Evolutionary conservation across 306 rosid species (phyloP).

Genomic region (Cercis canadensis): DNA sequence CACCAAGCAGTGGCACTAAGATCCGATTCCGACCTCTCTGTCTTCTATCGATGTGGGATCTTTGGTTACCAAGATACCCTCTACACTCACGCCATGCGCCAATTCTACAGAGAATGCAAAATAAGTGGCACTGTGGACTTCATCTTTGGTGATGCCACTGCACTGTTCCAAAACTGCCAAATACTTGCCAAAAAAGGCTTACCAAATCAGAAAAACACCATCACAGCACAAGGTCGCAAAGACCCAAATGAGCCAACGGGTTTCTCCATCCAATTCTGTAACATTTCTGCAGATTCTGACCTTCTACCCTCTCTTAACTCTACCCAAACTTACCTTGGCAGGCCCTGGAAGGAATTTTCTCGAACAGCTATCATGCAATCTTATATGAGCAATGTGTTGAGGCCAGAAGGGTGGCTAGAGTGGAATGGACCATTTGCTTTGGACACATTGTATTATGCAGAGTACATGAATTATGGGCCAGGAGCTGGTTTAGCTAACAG

Average conservation of each 20-base stretch:
- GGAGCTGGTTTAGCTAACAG: slow-evolving; percentile 55
- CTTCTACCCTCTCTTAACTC: slow-evolving; percentile 43
- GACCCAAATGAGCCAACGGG: slow-evolving; percentile 77
- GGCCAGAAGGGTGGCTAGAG: slow-evolving; percentile 85
- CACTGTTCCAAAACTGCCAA: slow-evolving; percentile 67
- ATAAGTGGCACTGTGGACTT: slow-evolving; percentile 85
- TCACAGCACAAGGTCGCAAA: slow-evolving; percentile 91
- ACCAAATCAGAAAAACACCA: slow-evolving; percentile 75
- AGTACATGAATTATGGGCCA: slow-evolving; percentile 71
- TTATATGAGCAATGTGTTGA: slow-evolving; percentile 47
- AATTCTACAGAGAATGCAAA: slow-evolving; percentile 78
- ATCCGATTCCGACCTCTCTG: slow-evolving; percentile 84
- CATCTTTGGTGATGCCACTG: slow-evolving; percentile 83
- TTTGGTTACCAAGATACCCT: slow-evolving; percentile 82
- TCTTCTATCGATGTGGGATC: slow-evolving; percentile 64
- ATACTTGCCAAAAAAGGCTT: slow-evolving; percentile 63
- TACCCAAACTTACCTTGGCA: slow-evolving; percentile 62
- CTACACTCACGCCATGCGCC: slow-evolving; percentile 93
- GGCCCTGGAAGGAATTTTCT: slow-evolving; percentile 88
- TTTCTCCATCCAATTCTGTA: slow-evolving; percentile 84
- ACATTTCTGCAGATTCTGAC: slow-evolving; percentile 66
- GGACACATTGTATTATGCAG: slow-evolving; percentile 69
- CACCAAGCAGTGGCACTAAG: slow-evolving; percentile 94
- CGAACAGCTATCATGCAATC: slow-evolving; percentile 74
- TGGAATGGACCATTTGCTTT: slow-evolving; percentile 64